These are phyloP conservation scores for Plasmodium relictum DNA, from an alignment of 169 alveolate species.

Conservation along the genomic window DNA sequence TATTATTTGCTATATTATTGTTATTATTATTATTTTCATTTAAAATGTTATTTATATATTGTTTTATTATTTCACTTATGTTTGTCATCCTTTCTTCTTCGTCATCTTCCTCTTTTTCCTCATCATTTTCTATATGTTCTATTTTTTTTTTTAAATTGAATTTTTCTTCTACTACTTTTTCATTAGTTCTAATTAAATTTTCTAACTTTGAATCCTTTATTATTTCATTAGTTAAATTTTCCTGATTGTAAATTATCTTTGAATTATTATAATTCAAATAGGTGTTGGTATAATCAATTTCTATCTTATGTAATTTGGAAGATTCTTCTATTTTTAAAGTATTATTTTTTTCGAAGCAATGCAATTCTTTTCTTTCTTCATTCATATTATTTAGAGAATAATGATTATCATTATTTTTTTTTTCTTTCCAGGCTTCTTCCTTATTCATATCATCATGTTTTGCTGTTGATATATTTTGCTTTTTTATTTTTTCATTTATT, in stretches of 20 bases:
- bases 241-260: background rate
- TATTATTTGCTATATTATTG: background rate
- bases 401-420: background rate
- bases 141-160: background rate
- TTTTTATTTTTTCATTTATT: background rate
- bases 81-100: constrained; percentile 65
- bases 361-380: too few relatives aligned
- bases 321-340: background rate
- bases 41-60: background rate
- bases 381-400: background rate
- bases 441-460: background rate
- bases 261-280: constrained; percentile 45
- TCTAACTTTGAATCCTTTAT: background rate
- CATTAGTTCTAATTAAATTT: background rate
- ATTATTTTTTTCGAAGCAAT: too few relatives aligned
- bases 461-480: background rate
- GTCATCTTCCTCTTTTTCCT: constrained; percentile 30
- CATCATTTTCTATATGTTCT: background rate
- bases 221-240: background rate
- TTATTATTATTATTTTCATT: background rate
- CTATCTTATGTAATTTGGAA: background rate
- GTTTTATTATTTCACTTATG: constrained; percentile 37
- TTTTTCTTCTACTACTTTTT: background rate
- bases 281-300: constrained; percentile 52
- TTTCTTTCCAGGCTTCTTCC: background rate